Percentiles rank a stretch among this genome's conserved stretches.
Conservation (phyloP, 306 rosid genomes). For the Rosa chinensis region DNA sequence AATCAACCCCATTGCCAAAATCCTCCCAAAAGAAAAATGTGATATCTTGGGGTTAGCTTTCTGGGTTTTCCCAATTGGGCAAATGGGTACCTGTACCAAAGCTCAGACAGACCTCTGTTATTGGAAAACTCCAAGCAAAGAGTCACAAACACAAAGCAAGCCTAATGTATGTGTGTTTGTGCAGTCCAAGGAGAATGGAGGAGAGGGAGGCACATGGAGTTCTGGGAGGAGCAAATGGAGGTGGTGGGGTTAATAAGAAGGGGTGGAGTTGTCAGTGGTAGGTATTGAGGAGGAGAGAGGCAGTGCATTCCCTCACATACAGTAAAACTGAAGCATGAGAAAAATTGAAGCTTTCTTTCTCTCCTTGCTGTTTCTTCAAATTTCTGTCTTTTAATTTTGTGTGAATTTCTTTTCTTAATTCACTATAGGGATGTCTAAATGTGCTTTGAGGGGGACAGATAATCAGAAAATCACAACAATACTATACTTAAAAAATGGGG, state of each 20-base stretch:
- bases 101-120: constrained; percentile 18
- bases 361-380: constrained; percentile 68
- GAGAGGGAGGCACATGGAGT: constrained; percentile 38
- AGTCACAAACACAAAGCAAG: constrained; percentile 23
- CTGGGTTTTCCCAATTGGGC: constrained; percentile 37
- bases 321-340: constrained; percentile 65
- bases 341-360: constrained; percentile 52
- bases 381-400: constrained; percentile 36
- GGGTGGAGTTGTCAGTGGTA: constrained; percentile 73
- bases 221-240: constrained; percentile 37
- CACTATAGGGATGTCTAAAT: not conserved
- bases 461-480: constrained; percentile 13
- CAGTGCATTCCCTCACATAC: constrained; percentile 19
- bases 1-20: constrained; percentile 43
- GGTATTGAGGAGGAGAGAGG: constrained; percentile 40
- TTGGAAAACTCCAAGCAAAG: constrained; percentile 16
- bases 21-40: not conserved
- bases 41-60: not conserved
- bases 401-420: not conserved
- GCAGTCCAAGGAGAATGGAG: constrained; percentile 43
- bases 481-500: not conserved
- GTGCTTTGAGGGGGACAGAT: constrained; percentile 18
- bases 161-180: constrained; percentile 18
- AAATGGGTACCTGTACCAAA: constrained; percentile 32
- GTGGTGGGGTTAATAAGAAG: constrained; percentile 60